Percentiles rank a stretch among this genome's conserved stretches.
Conservation (phyloP, 805 yeast species). For the Cyberlindnera xylosilytica region DNA sequence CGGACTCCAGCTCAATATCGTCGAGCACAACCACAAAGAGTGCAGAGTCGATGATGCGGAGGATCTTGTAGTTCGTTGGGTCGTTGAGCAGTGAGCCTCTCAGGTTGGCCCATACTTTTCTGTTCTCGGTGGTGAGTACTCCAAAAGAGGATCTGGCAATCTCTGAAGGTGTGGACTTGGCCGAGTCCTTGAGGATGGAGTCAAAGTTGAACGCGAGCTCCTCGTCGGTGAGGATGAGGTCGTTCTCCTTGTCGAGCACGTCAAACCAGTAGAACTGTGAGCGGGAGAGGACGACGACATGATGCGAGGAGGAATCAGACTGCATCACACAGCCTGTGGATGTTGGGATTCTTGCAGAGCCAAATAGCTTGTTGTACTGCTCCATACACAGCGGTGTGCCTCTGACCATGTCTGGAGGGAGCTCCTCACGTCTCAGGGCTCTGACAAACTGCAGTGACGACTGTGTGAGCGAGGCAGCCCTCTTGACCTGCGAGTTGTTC, state of each 20-base stretch:
- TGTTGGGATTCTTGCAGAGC: conserved; percentile 84
- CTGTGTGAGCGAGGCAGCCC: conserved; percentile 77
- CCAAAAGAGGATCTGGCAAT: conserved; percentile 85
- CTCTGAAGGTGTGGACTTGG: conserved; percentile 46
- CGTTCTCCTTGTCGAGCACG: conserved; percentile 71
- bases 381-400: conserved; percentile 83
- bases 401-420: conserved; percentile 66
- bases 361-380: conserved; percentile 83
- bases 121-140: conserved; percentile 83
- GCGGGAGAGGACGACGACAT: conserved; percentile 75
- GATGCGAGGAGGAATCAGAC: conserved; percentile 70
- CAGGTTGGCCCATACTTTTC: conserved; percentile 82
- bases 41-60: conserved; percentile 75
- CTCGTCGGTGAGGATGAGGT: conserved; percentile 68
- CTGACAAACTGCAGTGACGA: conserved; percentile 78
- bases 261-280: conserved; percentile 96
- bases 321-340: conserved; percentile 82
- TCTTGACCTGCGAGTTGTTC: conserved; percentile 53
- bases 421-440: conserved; percentile 70
- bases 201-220: conserved; percentile 74
- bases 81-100: conserved; percentile 51
- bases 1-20: conserved; percentile 60
- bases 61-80: conserved; percentile 61
- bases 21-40: conserved; percentile 82
- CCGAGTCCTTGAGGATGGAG: conserved; percentile 73